Base-by-base conservation (phyloP, 768 basidiomycete genomes). In the Boletus huronensis region DNA sequence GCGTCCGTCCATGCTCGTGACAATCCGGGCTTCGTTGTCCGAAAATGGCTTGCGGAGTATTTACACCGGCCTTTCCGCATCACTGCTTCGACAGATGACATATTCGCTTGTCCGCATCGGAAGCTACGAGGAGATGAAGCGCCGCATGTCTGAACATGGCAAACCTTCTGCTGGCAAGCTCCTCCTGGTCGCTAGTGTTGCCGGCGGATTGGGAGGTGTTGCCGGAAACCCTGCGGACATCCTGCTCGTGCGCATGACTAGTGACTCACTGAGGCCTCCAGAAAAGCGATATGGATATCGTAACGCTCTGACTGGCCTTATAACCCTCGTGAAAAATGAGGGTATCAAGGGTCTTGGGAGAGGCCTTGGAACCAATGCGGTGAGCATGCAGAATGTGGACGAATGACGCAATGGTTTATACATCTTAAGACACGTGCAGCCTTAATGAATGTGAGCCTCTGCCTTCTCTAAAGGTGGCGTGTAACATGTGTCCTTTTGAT, bases 31-130 rank as follows among this genome's bases (percentile, higher is more conserved):
- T 52, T 88, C 91, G 16, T 72, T 94, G 32, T 71, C 77, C 16
- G 76, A 83, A 58, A 82, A 82, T 19, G 92, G 93, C 58, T 65
- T 91, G 58, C 78, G 79, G 53, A 88, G 89, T 57, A 71, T 94
- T 25, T 93, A 90, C 62, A 84, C 87, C 11, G 93, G 93, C 23
- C 78, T 93, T 32, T 84, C 85, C 6, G 92, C 92, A 5, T 90
- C 92, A 3, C 70, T 93, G 23, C 76, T 93, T 69, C 81, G 93
- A 48, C 93, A 95, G 72, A 93, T 94, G 91, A 85, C 90, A 10
- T 95, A 95, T 64, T 90, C 90, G 0, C 82, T 94, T 43, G 89
- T 92, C 50, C 84, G 93, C 31, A 73, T 94, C 29, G 92, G 92
- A 23, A 81, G 77, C 21, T 93, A 94, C 64, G 93, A 95, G 64